phyloP scores from a whole-genome alignment of 2,329 filamentous ascomycete species.

The Lecanosticta acicola region DNA sequence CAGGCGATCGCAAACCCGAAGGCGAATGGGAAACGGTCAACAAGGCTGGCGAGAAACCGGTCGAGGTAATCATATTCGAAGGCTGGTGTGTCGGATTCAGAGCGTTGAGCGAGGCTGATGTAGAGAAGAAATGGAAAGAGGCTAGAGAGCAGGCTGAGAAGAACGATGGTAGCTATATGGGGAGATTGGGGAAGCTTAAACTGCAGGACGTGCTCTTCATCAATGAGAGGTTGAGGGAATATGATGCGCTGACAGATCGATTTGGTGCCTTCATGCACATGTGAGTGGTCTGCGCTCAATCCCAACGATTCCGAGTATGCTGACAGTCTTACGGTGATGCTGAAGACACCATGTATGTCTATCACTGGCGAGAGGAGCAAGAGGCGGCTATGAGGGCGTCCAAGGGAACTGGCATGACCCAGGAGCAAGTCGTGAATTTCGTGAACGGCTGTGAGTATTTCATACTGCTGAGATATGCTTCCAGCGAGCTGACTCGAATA shows the following conservation, averaged over 20 bases:
- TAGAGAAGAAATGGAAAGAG: constrained; percentile 50
- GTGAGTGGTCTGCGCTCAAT: constrained; percentile 35
- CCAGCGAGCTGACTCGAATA: constrained; percentile 1
- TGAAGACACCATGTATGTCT: constrained; percentile 67
- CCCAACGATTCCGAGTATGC: background rate
- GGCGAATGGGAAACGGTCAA: constrained; percentile 58
- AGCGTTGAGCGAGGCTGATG: constrained; percentile 51
- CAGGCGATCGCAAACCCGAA: constrained; percentile 66
- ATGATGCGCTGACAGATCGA: constrained; percentile 55
- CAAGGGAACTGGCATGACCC: constrained; percentile 73
- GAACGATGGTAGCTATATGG: constrained; percentile 35
- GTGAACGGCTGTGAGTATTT: constrained; percentile 56
- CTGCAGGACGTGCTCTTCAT: constrained; percentile 53
- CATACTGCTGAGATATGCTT: background rate
- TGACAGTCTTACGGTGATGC: constrained; percentile 51
- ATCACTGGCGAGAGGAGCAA: constrained; percentile 77
- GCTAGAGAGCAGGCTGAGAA: constrained; percentile 47
- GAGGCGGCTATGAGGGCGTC: constrained; percentile 62
- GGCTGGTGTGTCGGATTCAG: constrained; percentile 89
- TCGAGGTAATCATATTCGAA: constrained; percentile 71
- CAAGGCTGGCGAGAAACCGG: constrained; percentile 39
- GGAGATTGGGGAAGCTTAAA: constrained; percentile 50
- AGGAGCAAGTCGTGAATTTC: constrained; percentile 71
- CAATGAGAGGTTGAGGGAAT: constrained; percentile 53
- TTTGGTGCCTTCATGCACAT: constrained; percentile 62